Conservation (phyloP, 345 rosid species). For the Carallia pectinifolia region DNA sequence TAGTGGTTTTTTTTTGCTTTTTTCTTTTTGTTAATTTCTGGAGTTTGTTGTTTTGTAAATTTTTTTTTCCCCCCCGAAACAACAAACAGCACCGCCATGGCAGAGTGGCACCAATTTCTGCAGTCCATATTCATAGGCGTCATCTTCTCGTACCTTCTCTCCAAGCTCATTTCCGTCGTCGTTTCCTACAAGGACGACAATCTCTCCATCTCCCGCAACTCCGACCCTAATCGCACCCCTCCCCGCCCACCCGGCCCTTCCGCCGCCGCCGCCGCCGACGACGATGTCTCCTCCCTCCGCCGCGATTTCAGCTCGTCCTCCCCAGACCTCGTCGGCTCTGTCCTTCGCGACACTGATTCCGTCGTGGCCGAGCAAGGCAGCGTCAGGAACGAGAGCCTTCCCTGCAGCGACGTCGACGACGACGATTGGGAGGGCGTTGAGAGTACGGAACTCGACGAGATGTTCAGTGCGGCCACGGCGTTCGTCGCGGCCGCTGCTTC, state of each 20-base stretch:
- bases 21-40: too few relatives aligned
- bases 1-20: too few relatives aligned
- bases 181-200: conserved; percentile 78
- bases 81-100: conserved; percentile 33
- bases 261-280: too few relatives aligned
- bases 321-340: neutral
- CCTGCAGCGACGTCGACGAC: conserved; percentile 31
- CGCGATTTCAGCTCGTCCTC: conserved; percentile 20
- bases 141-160: conserved; percentile 79
- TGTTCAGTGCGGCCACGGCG: conserved; percentile 78
- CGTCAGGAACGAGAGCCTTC: conserved; percentile 56
- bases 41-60: too few relatives aligned
- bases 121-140: conserved; percentile 78
- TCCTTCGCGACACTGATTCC: conserved; percentile 42
- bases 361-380: conserved; percentile 75
- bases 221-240: neutral
- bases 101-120: conserved; percentile 72
- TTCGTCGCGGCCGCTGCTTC: conserved; percentile 69
- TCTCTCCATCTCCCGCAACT: conserved; percentile 51
- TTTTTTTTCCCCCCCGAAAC: too few relatives aligned
- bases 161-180: conserved; percentile 81
- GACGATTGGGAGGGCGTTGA: conserved; percentile 98
- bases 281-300: neutral
- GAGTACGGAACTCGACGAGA: conserved; percentile 83
- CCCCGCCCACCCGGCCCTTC: too few relatives aligned